Conservation (phyloP, 2,329 filamentous ascomycete genomes). For the Monilinia polystroma region DNA sequence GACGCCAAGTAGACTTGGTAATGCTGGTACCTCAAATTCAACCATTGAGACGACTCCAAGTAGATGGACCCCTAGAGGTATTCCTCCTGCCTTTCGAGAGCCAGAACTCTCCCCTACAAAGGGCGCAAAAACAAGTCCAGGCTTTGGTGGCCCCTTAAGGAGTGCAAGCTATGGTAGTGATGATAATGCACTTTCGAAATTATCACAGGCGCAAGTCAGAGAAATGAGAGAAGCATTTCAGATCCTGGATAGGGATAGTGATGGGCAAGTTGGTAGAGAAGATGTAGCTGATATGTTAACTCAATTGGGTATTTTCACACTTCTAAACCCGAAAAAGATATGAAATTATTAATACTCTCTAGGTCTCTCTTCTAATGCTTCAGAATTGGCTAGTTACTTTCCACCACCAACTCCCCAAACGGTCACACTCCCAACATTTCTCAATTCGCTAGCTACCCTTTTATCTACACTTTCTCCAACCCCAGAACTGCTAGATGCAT, state of each 20-base stretch:
- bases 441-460: constrained; percentile 75
- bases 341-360: background rate
- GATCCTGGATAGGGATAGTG: constrained; percentile 85
- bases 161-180: constrained; percentile 26
- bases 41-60: constrained; percentile 26
- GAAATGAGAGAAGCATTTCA: constrained; percentile 91
- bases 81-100: constrained; percentile 40
- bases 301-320: constrained; percentile 64
- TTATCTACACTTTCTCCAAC: constrained; percentile 73
- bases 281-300: constrained; percentile 85
- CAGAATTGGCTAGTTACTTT: constrained; percentile 79
- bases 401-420: constrained; percentile 68
- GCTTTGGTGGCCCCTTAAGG: constrained; percentile 36
- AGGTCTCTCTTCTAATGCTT: constrained; percentile 72
- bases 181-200: constrained; percentile 61
- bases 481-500: constrained; percentile 80
- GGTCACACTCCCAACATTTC: constrained; percentile 80
- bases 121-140: constrained; percentile 33
- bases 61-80: constrained; percentile 38
- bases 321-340: background rate
- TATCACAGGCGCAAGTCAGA: constrained; percentile 80
- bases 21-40: constrained; percentile 45
- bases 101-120: constrained; percentile 39
- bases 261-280: constrained; percentile 76
- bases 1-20: constrained; percentile 45